Base-by-base conservation (phyloP, 306 rosid species). In the Vicia villosa region DNA sequence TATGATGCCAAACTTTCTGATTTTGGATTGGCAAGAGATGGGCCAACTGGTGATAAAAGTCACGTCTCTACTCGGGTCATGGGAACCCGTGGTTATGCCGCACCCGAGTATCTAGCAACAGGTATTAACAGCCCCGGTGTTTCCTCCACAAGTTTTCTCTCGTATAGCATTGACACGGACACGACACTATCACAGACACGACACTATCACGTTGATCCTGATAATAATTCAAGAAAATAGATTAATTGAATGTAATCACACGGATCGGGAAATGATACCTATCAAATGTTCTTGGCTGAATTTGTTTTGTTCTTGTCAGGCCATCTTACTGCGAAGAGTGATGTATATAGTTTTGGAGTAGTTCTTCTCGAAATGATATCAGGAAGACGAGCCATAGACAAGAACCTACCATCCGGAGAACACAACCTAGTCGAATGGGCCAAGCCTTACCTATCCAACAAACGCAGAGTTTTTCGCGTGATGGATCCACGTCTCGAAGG, bases 11-110 rank as follows among this genome's bases (percentile, higher is more conserved):
- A 94, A 75, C 96, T 94, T 61, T 91, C 97, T 70, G 98, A 94
- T 75, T 94, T 90, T 67, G 98, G 98, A 79, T 83, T 90, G 86
- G 98, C 98, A 2, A 84, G 98, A 73, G 98, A 94, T 75, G 98
- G 98, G 16, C 98, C 98, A 57, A 81, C 82, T 3, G 97, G 89
- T n/a, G 97, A 87, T 78, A 90, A 81, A 80, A 94, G 98, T 69
- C 92, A 94, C 42, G 98, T 90, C 64, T 94, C 98, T 54, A 90
- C 98, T 8, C 70, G 89, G 69, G 83, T 90, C 73, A 87, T 94
- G 85, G 98, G 98, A 81, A 94, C 98, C 34, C 81, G 76, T 6
- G 97, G 97, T 43, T 92, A 92, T 74, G 96, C 97, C 10, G 97
- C 97, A 14, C 97, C 97, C 0, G 97, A 92, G 81, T 92, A 92